Base-by-base conservation (phyloP, 2,329 filamentous ascomycete species). In the Stemphylium beticola region DNA sequence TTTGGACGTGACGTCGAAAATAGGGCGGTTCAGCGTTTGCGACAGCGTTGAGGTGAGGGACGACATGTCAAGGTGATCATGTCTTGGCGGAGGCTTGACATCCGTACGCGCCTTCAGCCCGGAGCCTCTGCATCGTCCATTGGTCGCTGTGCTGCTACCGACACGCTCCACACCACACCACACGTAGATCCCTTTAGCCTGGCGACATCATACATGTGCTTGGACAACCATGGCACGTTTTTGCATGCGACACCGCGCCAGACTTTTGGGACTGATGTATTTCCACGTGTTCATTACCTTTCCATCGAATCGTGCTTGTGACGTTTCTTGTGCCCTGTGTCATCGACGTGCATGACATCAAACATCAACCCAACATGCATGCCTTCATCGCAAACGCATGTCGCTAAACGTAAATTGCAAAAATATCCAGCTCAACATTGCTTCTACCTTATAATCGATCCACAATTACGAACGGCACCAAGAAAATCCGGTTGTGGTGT, bases 51-150 rank as follows among this genome's bases (percentile, higher is more conserved):
- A 12, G 12, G 33, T 39, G 14, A 20, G 49, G 18, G 29, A 42
- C 43, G 52, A 50, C 20, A 50, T 29, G 50, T 53, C 38, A 17
- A 42, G 50, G 38, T 53, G 32, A 45, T 40, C 40, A 50, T 54
- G 46, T 48, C 52, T 54, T 50, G 52, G 52, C 52, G 40, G 33
- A 37, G 49, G 41, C 41, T 51, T 52, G 40, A 32, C 26, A 32
- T 15, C 15, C 40, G 46, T 45, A 38, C 50, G 50, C 50, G 38
- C 39, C 50, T 20, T 37, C 46, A 38, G 46, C 50, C 34, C 39
- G 45, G 39, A 50, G 46, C 36, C 15, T 39, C 29, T 33, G 33
- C 45, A 42, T 37, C 39, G 45, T 42, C 39, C 38, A 49, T 49
- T 49, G 51, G 51, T 37, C 36, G 51, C 33, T 24, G 11, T 10